Conservation (phyloP, 371 early-diverging fungal species). For the Nosema muscidifuracis region DNA sequence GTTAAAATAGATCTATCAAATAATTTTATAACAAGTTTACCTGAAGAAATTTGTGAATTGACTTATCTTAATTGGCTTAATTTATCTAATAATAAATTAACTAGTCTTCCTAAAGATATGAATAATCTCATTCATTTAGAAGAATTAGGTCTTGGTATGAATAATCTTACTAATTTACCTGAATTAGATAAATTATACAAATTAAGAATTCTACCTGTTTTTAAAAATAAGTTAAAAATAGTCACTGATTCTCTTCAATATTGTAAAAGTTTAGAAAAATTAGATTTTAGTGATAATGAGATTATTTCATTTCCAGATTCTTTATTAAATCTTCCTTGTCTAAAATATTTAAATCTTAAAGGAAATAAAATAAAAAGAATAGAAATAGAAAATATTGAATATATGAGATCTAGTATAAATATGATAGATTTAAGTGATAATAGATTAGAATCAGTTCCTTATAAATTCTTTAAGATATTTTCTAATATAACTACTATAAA, state of each 20-base stretch:
- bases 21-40: slow-evolving; percentile 65
- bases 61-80: slow-evolving; percentile 68
- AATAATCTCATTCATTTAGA: slow-evolving; percentile 65
- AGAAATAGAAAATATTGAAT: slow-evolving; percentile 13
- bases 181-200: slow-evolving; percentile 51
- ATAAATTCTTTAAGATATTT: slow-evolving; percentile 60
- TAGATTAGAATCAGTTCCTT: slow-evolving; percentile 48
- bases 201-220: slow-evolving; percentile 62
- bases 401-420: slow-evolving; percentile 30
- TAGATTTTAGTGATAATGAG: slow-evolving; percentile 62
- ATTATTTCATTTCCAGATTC: slow-evolving; percentile 51
- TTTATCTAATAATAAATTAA: slow-evolving; percentile 67
- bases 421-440: slow-evolving; percentile 58
- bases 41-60: slow-evolving; percentile 65
- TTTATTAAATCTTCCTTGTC: slow-evolving; percentile 39
- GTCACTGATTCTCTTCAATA: slow-evolving; percentile 41
- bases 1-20: slow-evolving; percentile 67
- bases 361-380: slow-evolving; percentile 56
- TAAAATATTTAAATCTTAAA: slow-evolving; percentile 61
- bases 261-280: slow-evolving; percentile 59
- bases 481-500: slow-evolving; percentile 48
- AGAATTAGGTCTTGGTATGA: slow-evolving; percentile 69
- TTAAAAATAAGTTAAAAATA: slow-evolving; percentile 56
- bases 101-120: slow-evolving; percentile 64
- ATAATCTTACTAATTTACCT: slow-evolving; percentile 65